Evolutionary conservation across 2,329 filamentous ascomycete species (phyloP).

Genomic region (Colletotrichum phormii): DNA sequence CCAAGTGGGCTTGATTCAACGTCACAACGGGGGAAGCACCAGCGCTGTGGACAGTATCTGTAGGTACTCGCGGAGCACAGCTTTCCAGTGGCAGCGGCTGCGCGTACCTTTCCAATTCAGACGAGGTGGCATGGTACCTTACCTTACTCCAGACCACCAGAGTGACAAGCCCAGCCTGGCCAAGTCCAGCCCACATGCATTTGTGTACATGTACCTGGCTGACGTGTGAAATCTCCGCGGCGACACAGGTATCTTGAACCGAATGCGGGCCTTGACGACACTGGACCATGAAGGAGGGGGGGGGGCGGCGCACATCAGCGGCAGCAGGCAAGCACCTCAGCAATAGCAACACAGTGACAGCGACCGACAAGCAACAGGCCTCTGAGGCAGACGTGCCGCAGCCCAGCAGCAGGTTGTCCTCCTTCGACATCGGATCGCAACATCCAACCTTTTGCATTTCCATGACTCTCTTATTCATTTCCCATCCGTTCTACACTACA

Average conservation of each 20-base stretch:
- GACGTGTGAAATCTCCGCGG: background rate
- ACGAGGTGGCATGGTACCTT: constrained; percentile 19
- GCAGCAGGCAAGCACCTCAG: background rate
- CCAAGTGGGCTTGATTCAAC: constrained; percentile 36
- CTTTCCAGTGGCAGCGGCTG: background rate
- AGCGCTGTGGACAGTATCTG: too few relatives aligned
- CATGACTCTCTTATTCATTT: constrained; percentile 21
- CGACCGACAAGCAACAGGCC: constrained; percentile 20
- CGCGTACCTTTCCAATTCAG: constrained; percentile 10
- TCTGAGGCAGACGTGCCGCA: constrained; percentile 35
- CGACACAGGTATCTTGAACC: background rate
- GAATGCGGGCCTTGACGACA: constrained; percentile 2
- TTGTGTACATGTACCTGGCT: constrained; percentile 1
- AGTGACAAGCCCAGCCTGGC: background rate
- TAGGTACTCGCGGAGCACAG: too few relatives aligned
- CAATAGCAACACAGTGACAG: constrained; percentile 8
- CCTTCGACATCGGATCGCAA: constrained; percentile 32
- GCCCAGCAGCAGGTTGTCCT: constrained; percentile 12
- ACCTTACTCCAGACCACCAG: background rate
- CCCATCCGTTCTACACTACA: constrained; percentile 11
- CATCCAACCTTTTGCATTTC: constrained; percentile 29
- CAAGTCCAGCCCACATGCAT: background rate
- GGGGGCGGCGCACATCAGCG: background rate
- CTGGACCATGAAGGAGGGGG: background rate
- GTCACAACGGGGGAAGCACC: constrained; percentile 18